Base-by-base conservation (phyloP, 129 eudicot genomes). In the Artemisia annua region DNA sequence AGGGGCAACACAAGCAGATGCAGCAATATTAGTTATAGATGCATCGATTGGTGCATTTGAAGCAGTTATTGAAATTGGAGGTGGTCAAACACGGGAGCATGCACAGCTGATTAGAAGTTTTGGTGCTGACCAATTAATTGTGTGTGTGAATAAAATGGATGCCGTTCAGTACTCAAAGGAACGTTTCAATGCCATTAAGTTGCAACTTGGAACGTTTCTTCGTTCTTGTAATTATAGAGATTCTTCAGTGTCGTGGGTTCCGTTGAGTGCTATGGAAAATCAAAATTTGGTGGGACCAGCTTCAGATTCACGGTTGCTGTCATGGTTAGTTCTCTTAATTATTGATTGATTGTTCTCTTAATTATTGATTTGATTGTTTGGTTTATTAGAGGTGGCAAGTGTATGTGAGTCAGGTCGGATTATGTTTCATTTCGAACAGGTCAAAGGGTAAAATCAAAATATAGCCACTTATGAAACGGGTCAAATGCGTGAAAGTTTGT, bases 1-100 rank as follows among this genome's bases (percentile, higher is more conserved):
- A 3, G 99, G 99, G 30, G 99, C 99, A 71, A 88, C 96, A 53
- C 99, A 95, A 88, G 97, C 99, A 66, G 99, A 95, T 85, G 96
- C 99, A 51, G 96, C 99, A 49, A 72, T 95, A 82, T 86, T 95
- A 43, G 97, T 95, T 35, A 74, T 95, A 35, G 99, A 95, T 75
- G 96, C 99, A 57, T 86, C 96, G 52, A 68, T 70, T 48, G 99
- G 99, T 76, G 83, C 99, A 46, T 95, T 87, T 80, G 99, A 95
- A 90, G 90, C 91, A 5, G 99, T 97, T 20, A 83, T 95, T 50
- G 96, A 85, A 69, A 80, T 66, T 71, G 62, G 70, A 46, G 89
- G 96, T 69, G 97, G 99, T 35, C 99, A 90, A 85, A 90, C 99
- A 68, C 82, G 91, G 81, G 99, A 94, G 80, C 99, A 94, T 70